These are phyloP conservation scores for Eimeria necatrix DNA, from an alignment of 169 alveolate genomes.

Conservation along the genomic window DNA sequence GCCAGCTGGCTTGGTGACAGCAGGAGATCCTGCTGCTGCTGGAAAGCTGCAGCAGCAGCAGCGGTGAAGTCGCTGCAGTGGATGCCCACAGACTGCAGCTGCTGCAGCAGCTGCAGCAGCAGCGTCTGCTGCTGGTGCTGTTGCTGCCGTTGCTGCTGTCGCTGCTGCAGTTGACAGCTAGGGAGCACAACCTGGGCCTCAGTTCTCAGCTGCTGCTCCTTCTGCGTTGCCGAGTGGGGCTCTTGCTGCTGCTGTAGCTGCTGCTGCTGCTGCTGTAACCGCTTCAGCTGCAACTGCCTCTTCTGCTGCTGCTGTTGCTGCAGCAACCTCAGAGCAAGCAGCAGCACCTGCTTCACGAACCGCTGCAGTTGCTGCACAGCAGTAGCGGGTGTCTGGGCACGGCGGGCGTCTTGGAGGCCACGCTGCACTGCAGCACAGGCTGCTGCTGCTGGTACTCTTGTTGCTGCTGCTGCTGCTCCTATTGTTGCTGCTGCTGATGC, in stretches of 20 bases:
- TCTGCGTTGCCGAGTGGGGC: not conserved
- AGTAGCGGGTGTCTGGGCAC: not conserved
- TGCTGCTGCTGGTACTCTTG: not conserved
- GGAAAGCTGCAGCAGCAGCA: constrained; percentile 38
- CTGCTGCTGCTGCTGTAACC: not conserved
- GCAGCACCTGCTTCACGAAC: constrained; percentile 6
- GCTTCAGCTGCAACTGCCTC: not conserved
- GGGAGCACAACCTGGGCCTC: not conserved
- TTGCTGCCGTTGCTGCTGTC: not conserved
- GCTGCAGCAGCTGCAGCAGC: constrained; percentile 36
- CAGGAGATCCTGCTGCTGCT: constrained; percentile 13
- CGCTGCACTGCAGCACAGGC: not conserved
- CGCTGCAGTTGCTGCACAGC: constrained; percentile 3
- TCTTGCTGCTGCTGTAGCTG: not conserved
- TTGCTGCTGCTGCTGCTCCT: not conserved
- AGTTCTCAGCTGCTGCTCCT: not conserved
- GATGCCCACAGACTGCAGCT: not conserved
- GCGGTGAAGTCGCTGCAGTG: not conserved
- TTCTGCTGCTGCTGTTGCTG: not conserved
- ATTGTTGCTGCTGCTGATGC: not conserved
- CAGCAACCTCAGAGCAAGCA: constrained; percentile 30
- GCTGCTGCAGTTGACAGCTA: not conserved
- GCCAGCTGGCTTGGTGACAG: constrained; percentile 19
- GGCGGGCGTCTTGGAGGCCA: not conserved
- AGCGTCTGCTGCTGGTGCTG: not conserved